phyloP scores from a whole-genome alignment of 108 stramenopile species.

The Cyclotella kingstonii region DNA sequence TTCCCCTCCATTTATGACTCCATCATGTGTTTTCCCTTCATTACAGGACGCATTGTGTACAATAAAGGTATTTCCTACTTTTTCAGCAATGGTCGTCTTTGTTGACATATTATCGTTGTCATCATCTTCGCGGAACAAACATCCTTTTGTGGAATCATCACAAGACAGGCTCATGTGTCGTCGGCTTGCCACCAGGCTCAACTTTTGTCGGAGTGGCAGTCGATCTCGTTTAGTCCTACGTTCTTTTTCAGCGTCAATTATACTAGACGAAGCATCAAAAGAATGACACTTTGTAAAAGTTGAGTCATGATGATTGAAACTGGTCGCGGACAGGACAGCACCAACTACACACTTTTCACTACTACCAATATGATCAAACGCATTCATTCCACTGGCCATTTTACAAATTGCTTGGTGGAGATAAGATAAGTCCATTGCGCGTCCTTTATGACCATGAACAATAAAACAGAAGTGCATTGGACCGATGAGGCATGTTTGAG shows the following conservation, averaged over 20 bases:
- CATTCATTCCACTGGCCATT: neutral
- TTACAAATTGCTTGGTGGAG: neutral
- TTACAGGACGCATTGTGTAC: conserved; percentile 67
- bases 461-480: conserved; percentile 10
- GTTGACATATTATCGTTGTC: neutral
- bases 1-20: conserved; percentile 61
- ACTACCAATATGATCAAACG: neutral
- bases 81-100: neutral
- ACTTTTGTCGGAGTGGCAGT: neutral
- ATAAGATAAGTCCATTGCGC: conserved; percentile 1
- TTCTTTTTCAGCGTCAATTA: neutral
- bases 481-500: too few relatives aligned
- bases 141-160: neutral
- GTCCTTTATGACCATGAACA: conserved; percentile 6
- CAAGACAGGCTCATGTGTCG: neutral
- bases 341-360: conserved; percentile 4
- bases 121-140: neutral
- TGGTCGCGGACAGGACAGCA: neutral
- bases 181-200: neutral
- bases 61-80: conserved; percentile 26
- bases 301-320: too few relatives aligned
- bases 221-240: conserved; percentile 29
- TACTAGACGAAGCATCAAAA: neutral
- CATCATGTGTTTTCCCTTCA: conserved; percentile 65
- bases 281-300: neutral